Evolutionary conservation across 2,329 filamentous ascomycete species (phyloP).

Genomic region (Fusarium graminum): DNA sequence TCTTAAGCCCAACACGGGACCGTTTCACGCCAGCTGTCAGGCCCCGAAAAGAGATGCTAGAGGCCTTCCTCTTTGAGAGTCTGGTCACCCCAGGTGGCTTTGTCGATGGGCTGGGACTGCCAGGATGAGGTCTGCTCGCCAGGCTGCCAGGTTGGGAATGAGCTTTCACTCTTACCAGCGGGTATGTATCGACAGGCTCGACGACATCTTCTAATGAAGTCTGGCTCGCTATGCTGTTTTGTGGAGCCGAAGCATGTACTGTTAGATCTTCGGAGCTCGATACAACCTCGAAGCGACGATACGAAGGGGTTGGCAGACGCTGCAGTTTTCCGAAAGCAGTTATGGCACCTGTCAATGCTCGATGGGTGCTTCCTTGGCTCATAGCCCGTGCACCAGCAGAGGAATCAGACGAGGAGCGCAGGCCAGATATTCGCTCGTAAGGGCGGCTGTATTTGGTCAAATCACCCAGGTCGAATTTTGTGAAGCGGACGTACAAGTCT

Average conservation of each 20-base stretch:
- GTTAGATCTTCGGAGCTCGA: conserved; percentile 49
- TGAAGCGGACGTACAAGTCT: conserved; percentile 31
- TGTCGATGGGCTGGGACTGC: conserved; percentile 33
- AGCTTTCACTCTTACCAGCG: conserved; percentile 16
- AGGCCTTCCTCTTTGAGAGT: conserved; percentile 38
- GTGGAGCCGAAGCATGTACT: conserved; percentile 20
- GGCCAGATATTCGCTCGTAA: conserved; percentile 50
- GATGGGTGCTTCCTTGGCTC: conserved; percentile 32
- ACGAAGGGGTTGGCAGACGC: conserved; percentile 38
- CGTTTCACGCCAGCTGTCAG: conserved; percentile 43
- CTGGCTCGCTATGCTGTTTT: conserved; percentile 9
- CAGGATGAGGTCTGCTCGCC: conserved; percentile 31
- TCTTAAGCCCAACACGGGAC: conserved; percentile 42
- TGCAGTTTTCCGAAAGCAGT: conserved; percentile 48
- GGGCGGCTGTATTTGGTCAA: conserved; percentile 49
- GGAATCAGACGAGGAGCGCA: conserved; percentile 49
- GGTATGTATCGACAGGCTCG: neutral
- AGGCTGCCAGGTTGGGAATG: conserved; percentile 46
- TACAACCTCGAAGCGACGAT: conserved; percentile 47
- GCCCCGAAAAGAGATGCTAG: conserved; percentile 32
- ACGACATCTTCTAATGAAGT: neutral
- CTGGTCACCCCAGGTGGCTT: conserved; percentile 21
- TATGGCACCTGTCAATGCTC: conserved; percentile 46
- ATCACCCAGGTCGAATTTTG: conserved; percentile 49
- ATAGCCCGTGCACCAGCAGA: conserved; percentile 22